phyloP scores from a whole-genome alignment of 225 moss, liverwort and hornwort species.

The Physcomitrium patens region DNA sequence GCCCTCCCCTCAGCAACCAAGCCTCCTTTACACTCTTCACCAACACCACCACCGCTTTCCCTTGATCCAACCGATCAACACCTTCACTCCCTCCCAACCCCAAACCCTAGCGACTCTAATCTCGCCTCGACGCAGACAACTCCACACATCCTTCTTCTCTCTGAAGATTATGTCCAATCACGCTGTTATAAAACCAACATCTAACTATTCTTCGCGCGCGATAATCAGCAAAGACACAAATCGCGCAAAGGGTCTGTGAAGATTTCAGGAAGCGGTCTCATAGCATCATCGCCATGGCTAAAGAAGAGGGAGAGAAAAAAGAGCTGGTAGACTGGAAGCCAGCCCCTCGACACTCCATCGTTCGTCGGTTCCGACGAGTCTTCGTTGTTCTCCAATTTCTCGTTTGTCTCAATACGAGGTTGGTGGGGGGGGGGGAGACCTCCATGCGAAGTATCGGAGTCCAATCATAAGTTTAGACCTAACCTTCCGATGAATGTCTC shows the following conservation, averaged over 20 bases:
- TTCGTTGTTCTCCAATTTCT: too few relatives aligned
- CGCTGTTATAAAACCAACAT: neutral
- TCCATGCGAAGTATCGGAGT: too few relatives aligned
- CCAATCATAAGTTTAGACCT: too few relatives aligned
- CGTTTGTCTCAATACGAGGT: too few relatives aligned
- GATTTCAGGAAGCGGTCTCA: neutral
- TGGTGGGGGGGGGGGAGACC: too few relatives aligned
- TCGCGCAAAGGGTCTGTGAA: neutral
- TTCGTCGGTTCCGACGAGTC: too few relatives aligned
- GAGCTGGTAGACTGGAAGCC: too few relatives aligned
- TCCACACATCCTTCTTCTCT: constrained; percentile 28
- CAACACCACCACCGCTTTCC: neutral
- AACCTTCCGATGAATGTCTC: too few relatives aligned
- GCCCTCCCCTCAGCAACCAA: neutral
- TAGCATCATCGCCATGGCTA: constrained; percentile 32
- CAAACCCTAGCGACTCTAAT: constrained; percentile 42
- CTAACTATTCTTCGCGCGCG: neutral
- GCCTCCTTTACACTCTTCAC: neutral
- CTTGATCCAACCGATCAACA: neutral
- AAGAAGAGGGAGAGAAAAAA: neutral
- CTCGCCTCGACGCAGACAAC: neutral
- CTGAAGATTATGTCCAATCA: neutral
- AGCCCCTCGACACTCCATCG: too few relatives aligned
- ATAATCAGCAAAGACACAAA: neutral
- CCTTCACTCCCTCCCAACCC: constrained; percentile 15